phyloP scores from a whole-genome alignment of 768 basidiomycete genomes.

The Mycena galericulata region DNA sequence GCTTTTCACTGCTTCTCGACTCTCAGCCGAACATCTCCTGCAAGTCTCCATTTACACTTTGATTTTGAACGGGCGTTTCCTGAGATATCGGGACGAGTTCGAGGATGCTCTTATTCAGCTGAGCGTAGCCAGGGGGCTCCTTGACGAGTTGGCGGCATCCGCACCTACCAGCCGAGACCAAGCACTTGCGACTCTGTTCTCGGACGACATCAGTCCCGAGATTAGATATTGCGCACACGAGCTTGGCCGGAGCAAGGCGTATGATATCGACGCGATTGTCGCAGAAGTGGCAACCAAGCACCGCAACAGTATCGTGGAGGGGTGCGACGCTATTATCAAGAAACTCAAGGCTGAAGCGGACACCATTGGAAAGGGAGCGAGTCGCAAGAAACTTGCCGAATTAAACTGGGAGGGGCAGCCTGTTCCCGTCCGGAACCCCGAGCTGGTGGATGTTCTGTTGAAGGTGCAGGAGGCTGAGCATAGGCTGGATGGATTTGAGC shows the following conservation, averaged over 20 bases:
- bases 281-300: slow-evolving; percentile 69
- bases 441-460: slow-evolving; percentile 88
- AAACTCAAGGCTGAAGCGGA: slow-evolving; percentile 60
- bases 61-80: slow-evolving; percentile 84
- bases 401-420: slow-evolving; percentile 85
- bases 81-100: slow-evolving; percentile 81
- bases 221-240: slow-evolving; percentile 95
- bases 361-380: slow-evolving; percentile 49
- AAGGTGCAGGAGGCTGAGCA: slow-evolving; percentile 84
- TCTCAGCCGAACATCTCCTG: slow-evolving; percentile 69
- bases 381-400: slow-evolving; percentile 66
- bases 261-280: slow-evolving; percentile 84
- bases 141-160: slow-evolving; percentile 72
- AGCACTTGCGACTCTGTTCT: slow-evolving; percentile 85
- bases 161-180: slow-evolving; percentile 86
- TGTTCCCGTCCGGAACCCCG: slow-evolving; percentile 89
- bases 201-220: slow-evolving; percentile 91
- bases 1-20: slow-evolving; percentile 63
- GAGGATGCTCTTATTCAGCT: slow-evolving; percentile 82
- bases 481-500: slow-evolving; percentile 58
- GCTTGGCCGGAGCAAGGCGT: slow-evolving; percentile 80
- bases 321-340: slow-evolving; percentile 66
- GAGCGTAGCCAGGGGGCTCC: slow-evolving; percentile 78
- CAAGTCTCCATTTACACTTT: slow-evolving; percentile 85
- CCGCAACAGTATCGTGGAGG: slow-evolving; percentile 71